Conservation (phyloP, 768 basidiomycete species). For the Auricularia auricula-judae region DNA sequence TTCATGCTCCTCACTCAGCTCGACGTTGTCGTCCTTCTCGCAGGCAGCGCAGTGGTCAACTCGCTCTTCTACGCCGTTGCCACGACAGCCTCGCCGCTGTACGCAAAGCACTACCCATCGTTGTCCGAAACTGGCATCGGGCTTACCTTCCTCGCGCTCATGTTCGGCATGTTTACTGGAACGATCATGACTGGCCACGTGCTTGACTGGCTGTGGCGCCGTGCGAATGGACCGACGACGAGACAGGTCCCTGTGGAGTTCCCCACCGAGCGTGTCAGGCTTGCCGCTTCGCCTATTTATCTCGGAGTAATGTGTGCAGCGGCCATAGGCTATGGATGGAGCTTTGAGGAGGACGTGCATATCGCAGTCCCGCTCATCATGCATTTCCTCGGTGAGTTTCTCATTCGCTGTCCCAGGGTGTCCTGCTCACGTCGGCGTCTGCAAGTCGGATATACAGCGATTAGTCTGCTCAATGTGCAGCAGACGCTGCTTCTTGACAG, state of each 20-base stretch:
- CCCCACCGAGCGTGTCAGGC: conserved; percentile 18
- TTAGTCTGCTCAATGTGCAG: conserved; percentile 40
- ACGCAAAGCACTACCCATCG: conserved; percentile 44
- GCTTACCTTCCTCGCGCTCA: conserved; percentile 67
- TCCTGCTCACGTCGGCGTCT: neutral
- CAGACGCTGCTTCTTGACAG: conserved; percentile 61
- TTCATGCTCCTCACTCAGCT: conserved; percentile 41
- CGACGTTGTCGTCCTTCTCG: conserved; percentile 43
- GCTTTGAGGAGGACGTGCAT: conserved; percentile 10
- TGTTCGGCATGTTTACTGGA: conserved; percentile 60
- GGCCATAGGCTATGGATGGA: conserved; percentile 17
- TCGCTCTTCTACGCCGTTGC: conserved; percentile 50
- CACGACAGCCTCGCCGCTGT: conserved; percentile 51
- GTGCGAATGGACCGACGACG: neutral
- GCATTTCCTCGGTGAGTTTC: conserved; percentile 15
- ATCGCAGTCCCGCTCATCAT: conserved; percentile 16
- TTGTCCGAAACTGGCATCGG: conserved; percentile 58
- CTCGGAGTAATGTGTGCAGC: conserved; percentile 8
- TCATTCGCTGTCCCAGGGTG: neutral
- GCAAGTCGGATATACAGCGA: conserved; percentile 38
- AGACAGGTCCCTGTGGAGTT: conserved; percentile 11
- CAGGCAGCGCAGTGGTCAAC: conserved; percentile 42
- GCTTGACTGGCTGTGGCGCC: conserved; percentile 30
- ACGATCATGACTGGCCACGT: conserved; percentile 45
- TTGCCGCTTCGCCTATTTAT: conserved; percentile 12